Evolutionary conservation across 176 grass and related monocot genomes (phyloP).

Genomic region (Themeda triandra): DNA sequence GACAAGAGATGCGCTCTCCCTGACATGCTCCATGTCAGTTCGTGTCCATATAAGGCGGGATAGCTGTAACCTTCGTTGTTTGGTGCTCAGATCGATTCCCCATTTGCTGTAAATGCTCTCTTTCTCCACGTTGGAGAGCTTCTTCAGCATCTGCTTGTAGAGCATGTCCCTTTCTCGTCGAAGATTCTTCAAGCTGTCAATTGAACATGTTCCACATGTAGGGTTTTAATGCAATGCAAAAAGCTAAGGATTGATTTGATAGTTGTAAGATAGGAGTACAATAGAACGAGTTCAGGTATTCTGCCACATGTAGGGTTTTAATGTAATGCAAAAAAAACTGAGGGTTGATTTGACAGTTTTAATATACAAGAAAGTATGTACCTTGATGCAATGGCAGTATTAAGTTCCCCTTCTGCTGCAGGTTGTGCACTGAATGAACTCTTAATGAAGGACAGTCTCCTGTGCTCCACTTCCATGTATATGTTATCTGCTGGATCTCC

Average conservation of each 20-base stretch:
- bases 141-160: slow-evolving; percentile 79
- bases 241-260: not conserved
- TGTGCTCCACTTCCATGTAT: slow-evolving; percentile 90
- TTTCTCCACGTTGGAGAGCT: slow-evolving; percentile 54
- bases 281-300: not conserved
- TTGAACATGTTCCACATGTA: not conserved
- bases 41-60: slow-evolving; percentile 56
- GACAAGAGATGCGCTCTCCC: slow-evolving; percentile 60
- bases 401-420: slow-evolving; percentile 14
- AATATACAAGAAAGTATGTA: not conserved
- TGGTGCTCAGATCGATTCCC: slow-evolving; percentile 73
- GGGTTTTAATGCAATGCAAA: too few relatives aligned
- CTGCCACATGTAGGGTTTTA: not conserved
- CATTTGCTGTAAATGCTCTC: slow-evolving; percentile 62
- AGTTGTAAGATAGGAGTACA: not conserved
- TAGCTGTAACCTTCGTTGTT: slow-evolving; percentile 67
- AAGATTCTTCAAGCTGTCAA: slow-evolving; percentile 60
- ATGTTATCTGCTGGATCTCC: slow-evolving; percentile 77
- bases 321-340: not conserved
- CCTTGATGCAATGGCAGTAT: slow-evolving; percentile 40
- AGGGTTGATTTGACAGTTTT: not conserved
- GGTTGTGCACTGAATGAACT: slow-evolving; percentile 26
- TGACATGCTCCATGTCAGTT: slow-evolving; percentile 63
- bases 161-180: slow-evolving; percentile 79
- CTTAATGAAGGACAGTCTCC: slow-evolving; percentile 75